phyloP scores from a whole-genome alignment of 75 land plant species.

The Selaginella tamariscina region DNA sequence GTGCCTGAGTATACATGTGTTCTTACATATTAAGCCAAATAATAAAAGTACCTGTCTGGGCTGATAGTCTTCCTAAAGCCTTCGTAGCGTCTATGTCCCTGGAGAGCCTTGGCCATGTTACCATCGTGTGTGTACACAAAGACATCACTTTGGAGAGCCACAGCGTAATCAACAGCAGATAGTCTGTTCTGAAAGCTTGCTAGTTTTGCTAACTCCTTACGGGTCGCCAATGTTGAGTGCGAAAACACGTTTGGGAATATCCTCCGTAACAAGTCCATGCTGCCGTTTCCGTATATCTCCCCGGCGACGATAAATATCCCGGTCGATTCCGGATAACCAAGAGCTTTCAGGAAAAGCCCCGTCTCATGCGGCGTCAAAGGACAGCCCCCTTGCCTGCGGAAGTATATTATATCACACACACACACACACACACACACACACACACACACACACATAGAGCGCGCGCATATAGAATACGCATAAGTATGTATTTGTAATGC shows the following conservation, averaged over 20 bases:
- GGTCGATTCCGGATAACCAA: constrained; percentile 64
- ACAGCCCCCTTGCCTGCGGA: constrained; percentile 60
- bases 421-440: too few relatives aligned
- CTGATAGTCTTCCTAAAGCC: constrained; percentile 70
- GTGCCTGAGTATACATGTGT: too few relatives aligned
- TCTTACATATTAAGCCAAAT: too few relatives aligned
- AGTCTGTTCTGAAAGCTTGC: constrained; percentile 52
- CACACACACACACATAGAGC: too few relatives aligned
- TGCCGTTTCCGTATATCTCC: constrained; percentile 56
- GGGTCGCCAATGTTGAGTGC: constrained; percentile 54
- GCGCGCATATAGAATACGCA: too few relatives aligned
- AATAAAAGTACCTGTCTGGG: constrained; percentile 73
- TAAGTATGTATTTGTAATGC: too few relatives aligned
- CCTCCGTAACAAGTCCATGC: constrained; percentile 36
- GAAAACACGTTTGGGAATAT: constrained; percentile 66
- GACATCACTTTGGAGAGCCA: constrained; percentile 81
- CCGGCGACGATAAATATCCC: constrained; percentile 89
- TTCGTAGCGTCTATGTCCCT: constrained; percentile 77
- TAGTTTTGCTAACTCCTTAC: constrained; percentile 53
- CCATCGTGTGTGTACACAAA: constrained; percentile 90
- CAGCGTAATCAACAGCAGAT: constrained; percentile 71
- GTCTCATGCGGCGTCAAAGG: constrained; percentile 83
- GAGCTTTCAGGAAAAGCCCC: constrained; percentile 63
- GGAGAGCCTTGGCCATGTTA: constrained; percentile 94
- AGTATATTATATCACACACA: too few relatives aligned